Percentiles rank a stretch among this genome's conserved stretches.
Conservation (phyloP, 2,329 filamentous ascomycete species). For the Exophiala sp. region DNA sequence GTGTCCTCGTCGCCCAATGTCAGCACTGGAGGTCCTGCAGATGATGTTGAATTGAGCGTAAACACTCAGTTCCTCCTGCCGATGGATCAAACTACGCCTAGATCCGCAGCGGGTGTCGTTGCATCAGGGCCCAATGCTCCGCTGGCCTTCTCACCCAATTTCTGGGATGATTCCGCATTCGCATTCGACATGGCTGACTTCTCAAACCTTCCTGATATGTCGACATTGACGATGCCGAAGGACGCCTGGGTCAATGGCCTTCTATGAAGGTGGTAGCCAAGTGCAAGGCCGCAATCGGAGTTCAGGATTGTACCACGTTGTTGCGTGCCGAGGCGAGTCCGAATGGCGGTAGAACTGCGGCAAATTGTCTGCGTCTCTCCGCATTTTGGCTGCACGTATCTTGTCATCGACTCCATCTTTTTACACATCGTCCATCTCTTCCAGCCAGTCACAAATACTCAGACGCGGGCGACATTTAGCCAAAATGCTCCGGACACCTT, state of each 20-base stretch:
- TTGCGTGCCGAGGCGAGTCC: too few species aligned
- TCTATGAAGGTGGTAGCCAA: conserved; percentile 1
- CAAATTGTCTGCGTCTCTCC: too few species aligned
- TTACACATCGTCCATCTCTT: too few species aligned
- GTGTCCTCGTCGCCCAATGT: conserved; percentile 17
- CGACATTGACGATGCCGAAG: conserved; percentile 8
- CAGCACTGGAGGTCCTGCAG: conserved; percentile 11
- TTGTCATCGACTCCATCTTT: too few species aligned
- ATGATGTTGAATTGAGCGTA: conserved; percentile 22
- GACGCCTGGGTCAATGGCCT: conserved; percentile 15
- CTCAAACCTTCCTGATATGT: conserved; percentile 15
- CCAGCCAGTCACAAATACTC: too few species aligned
- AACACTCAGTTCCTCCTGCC: conserved; percentile 25
- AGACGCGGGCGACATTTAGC: too few species aligned
- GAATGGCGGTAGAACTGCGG: too few species aligned
- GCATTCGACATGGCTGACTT: conserved; percentile 22
- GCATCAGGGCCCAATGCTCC: not conserved
- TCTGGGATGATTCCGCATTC: conserved; percentile 18
- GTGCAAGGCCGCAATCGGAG: too few species aligned
- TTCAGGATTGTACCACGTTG: too few species aligned
- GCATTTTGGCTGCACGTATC: too few species aligned
- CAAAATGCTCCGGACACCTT: too few species aligned
- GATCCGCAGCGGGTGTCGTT: not conserved
- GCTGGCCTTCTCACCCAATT: not conserved
- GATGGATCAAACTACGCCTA: conserved; percentile 12